Conservation (phyloP, 495 filamentous ascomycete genomes). For the Recurvomyces mirabilis region DNA sequence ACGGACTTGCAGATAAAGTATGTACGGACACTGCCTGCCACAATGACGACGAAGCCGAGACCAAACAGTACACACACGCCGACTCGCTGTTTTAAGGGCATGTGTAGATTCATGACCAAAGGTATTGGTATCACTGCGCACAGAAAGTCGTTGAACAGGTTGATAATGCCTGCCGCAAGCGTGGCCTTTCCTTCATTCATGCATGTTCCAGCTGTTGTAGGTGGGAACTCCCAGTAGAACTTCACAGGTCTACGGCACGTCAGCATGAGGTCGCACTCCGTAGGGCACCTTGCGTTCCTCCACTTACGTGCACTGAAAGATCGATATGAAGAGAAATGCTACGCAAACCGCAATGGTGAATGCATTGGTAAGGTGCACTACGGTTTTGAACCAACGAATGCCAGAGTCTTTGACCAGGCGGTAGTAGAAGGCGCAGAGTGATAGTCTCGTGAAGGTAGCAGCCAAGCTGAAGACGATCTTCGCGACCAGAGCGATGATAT, state of each 20-base stretch:
- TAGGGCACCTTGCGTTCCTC: background rate
- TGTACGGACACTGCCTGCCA: constrained; percentile 46
- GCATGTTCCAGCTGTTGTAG: constrained; percentile 34
- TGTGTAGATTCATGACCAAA: constrained; percentile 42
- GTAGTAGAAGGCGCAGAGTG: constrained; percentile 46
- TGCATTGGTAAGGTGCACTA: constrained; percentile 35
- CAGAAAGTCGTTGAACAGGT: constrained; percentile 48
- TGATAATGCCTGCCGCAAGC: constrained; percentile 45
- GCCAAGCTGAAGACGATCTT: constrained; percentile 43
- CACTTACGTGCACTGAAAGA: constrained; percentile 48
- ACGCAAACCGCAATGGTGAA: constrained; percentile 36
- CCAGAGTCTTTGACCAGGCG: constrained; percentile 36
- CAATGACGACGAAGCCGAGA: constrained; percentile 46
- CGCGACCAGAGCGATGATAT: constrained; percentile 40
- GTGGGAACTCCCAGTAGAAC: constrained; percentile 41
- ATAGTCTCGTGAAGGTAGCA: constrained; percentile 46
- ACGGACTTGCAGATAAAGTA: constrained; percentile 36
- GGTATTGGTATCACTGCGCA: constrained; percentile 48
- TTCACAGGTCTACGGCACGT: constrained; percentile 34
- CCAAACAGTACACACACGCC: constrained; percentile 48
- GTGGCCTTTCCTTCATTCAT: constrained; percentile 39
- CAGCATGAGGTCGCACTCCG: background rate
- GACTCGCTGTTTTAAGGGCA: constrained; percentile 42
- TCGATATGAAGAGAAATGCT: constrained; percentile 38
- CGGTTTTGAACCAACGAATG: constrained; percentile 30